These are phyloP conservation scores for Ganoderma sinense DNA, from an alignment of 1,284 basidiomycete species.

Conservation along the genomic window DNA sequence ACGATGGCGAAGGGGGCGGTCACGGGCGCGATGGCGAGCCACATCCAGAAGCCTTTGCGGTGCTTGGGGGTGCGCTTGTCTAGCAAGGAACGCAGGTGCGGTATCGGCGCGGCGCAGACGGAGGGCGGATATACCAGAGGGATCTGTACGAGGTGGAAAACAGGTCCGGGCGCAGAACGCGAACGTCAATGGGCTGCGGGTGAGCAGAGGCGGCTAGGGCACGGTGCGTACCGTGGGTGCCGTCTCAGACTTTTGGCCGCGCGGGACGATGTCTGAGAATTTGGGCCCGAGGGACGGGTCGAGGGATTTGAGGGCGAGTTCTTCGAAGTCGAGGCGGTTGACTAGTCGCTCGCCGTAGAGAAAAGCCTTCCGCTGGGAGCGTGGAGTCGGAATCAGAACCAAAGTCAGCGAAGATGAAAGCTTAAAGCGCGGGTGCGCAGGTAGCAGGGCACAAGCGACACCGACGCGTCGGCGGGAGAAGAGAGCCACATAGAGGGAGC, in stretches of 20 bases:
- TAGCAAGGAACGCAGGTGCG: slow-evolving; percentile 61
- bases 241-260: slow-evolving; percentile 20
- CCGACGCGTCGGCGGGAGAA: not conserved
- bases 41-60: slow-evolving; percentile 67
- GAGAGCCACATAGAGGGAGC: slow-evolving; percentile 29
- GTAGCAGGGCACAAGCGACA: not conserved
- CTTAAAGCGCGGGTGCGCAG: not conserved
- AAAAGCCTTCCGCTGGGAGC: slow-evolving; percentile 60
- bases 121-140: slow-evolving; percentile 74
- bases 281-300: slow-evolving; percentile 71
- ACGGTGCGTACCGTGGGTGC: slow-evolving; percentile 30
- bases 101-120: slow-evolving; percentile 54
- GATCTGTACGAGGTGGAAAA: slow-evolving; percentile 51
- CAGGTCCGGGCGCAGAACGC: not conserved
- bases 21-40: slow-evolving; percentile 69
- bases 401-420: not conserved
- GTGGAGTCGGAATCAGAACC: too few relatives aligned
- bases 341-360: slow-evolving; percentile 69
- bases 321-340: slow-evolving; percentile 79
- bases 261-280: slow-evolving; percentile 34
- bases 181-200: slow-evolving; percentile 33
- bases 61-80: slow-evolving; percentile 67
- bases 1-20: slow-evolving; percentile 78
- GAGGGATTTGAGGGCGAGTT: slow-evolving; percentile 72
- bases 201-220: not conserved